Percentiles rank a stretch among this genome's conserved stretches.
phyloP scores from a whole-genome alignment of 257 asterid species.

The Solanum peruvianum region DNA sequence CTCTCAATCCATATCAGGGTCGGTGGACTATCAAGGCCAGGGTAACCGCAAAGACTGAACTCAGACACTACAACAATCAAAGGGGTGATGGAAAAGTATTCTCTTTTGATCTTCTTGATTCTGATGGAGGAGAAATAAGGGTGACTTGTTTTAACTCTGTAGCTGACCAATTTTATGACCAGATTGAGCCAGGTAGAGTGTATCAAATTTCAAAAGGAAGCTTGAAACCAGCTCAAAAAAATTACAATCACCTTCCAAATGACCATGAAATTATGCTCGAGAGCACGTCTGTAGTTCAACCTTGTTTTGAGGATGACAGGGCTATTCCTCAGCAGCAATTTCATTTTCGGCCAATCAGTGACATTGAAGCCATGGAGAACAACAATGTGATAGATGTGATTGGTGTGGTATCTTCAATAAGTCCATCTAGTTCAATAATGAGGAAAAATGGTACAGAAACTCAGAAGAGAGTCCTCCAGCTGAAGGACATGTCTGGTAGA shows the following conservation, averaged over 20 bases:
- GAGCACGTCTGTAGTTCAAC: conserved; percentile 50
- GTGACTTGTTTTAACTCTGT: conserved; percentile 89
- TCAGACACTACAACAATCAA: conserved; percentile 57
- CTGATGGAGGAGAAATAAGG: conserved; percentile 88
- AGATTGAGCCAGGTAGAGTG: conserved; percentile 63
- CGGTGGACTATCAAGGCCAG: conserved; percentile 95
- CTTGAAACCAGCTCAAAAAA: conserved; percentile 59
- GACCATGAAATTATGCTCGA: conserved; percentile 81
- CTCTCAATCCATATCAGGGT: conserved; percentile 73
- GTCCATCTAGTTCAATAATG: conserved; percentile 64
- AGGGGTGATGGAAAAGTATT: conserved; percentile 93
- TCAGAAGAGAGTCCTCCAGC: conserved; percentile 68
- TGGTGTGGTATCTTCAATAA: conserved; percentile 65
- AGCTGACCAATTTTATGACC: conserved; percentile 62
- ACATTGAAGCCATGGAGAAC: conserved; percentile 59
- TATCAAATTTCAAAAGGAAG: conserved; percentile 68
- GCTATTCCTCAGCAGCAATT: conserved; percentile 79
- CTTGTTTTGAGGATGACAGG: conserved; percentile 60
- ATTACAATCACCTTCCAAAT: conserved; percentile 65
- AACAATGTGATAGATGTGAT: conserved; percentile 62
- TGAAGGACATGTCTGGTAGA: conserved; percentile 86
- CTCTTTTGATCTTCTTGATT: conserved; percentile 88
- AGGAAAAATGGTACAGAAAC: conserved; percentile 74
- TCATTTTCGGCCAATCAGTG: conserved; percentile 59
- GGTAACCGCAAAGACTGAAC: conserved; percentile 72